Evolutionary conservation across 108 stramenopile species (phyloP).

Genomic region (Phaeodactylum tricornutum): DNA sequence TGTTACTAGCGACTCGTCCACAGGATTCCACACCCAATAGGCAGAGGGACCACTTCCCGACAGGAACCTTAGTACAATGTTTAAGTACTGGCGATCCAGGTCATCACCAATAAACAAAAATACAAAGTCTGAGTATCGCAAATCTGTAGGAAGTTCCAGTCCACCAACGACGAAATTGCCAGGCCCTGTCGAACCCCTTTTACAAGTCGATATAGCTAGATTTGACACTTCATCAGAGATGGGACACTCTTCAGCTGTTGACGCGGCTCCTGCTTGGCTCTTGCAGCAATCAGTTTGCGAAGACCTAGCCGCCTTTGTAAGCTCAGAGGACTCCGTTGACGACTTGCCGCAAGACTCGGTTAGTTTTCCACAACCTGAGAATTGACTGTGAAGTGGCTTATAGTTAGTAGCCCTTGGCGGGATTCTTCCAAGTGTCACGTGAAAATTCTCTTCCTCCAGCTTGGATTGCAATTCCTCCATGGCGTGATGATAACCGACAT

Average conservation of each 20-base stretch:
- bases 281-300: no score
- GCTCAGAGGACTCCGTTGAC: no score
- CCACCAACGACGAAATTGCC: constrained; percentile 43
- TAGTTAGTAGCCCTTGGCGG: no score
- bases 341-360: no score
- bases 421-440: not conserved
- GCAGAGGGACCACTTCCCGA: constrained; percentile 16
- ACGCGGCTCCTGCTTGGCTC: no score
- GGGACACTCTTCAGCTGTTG: no score
- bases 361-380: no score
- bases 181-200: not conserved
- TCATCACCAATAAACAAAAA: constrained; percentile 72
- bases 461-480: constrained; percentile 40
- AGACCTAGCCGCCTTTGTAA: no score
- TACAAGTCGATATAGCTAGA: no score
- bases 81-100: constrained; percentile 31
- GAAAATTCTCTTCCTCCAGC: constrained; percentile 13
- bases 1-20: constrained; percentile 16
- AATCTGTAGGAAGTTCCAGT: constrained; percentile 59
- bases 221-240: no score
- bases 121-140: constrained; percentile 39
- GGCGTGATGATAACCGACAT: constrained; percentile 73
- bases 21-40: constrained; percentile 65
- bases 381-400: no score
- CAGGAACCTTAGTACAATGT: constrained; percentile 39